These are phyloP conservation scores for Calonectria multiphialidica DNA, from an alignment of 2,329 filamentous ascomycete species.

Conservation along the genomic window DNA sequence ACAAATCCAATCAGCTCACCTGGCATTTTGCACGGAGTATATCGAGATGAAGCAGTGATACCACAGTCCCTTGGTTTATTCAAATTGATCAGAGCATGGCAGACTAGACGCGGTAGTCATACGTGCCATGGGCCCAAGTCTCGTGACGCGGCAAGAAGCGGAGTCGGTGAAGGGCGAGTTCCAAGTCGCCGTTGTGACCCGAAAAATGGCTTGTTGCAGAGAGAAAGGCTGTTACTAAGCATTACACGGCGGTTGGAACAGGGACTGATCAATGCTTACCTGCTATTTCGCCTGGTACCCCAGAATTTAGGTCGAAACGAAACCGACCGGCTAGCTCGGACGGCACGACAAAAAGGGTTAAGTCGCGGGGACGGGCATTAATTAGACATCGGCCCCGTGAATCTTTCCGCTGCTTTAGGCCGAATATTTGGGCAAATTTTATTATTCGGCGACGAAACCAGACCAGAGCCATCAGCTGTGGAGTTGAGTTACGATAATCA, in stretches of 20 bases:
- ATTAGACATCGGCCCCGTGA: background rate
- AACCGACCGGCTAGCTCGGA: background rate
- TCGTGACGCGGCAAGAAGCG: background rate
- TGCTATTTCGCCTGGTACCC: background rate
- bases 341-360: background rate
- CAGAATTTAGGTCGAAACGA: background rate
- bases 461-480: too few species aligned
- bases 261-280: background rate
- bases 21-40: too few species aligned
- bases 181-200: background rate
- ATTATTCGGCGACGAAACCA: too few species aligned
- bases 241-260: background rate
- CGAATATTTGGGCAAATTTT: background rate
- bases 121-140: background rate
- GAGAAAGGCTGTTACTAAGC: background rate
- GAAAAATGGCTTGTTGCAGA: background rate
- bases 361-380: background rate
- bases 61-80: too few species aligned
- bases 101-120: background rate
- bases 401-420: background rate
- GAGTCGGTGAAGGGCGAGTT: background rate
- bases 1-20: background rate
- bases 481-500: too few species aligned
- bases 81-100: background rate
- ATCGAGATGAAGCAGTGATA: too few species aligned